Percentiles rank a stretch among this genome's conserved stretches.
Evolutionary conservation across 441 rosid genomes (phyloP).

Genomic region (Euphorbia schlechtendalii): DNA sequence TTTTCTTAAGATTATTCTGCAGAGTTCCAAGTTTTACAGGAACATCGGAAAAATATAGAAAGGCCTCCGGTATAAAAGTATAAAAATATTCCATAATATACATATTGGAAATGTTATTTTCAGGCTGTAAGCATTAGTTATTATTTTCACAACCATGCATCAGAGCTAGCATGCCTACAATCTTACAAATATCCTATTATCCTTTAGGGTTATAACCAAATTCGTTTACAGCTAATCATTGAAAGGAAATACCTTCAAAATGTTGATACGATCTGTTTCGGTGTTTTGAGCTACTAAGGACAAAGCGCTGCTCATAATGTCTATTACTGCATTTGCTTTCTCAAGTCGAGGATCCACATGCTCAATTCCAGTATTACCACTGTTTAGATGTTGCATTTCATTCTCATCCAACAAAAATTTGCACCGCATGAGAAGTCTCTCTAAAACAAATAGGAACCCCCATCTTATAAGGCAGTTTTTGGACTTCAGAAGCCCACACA

Average conservation of each 20-base stretch:
- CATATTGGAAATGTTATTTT: background rate
- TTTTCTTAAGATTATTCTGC: background rate
- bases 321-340: conserved; percentile 94
- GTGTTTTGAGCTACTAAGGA: conserved; percentile 79
- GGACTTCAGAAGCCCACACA: conserved; percentile 96
- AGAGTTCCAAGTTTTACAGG: background rate
- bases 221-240: conserved; percentile 10
- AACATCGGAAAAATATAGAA: background rate
- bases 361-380: conserved; percentile 34
- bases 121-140: background rate
- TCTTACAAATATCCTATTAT: background rate
- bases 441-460: conserved; percentile 86
- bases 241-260: conserved; percentile 65
- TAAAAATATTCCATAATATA: background rate
- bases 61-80: background rate
- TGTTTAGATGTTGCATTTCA: conserved; percentile 56
- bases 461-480: conserved; percentile 62
- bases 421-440: conserved; percentile 95
- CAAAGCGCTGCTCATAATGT: conserved; percentile 93
- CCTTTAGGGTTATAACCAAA: background rate
- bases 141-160: conserved; percentile 4
- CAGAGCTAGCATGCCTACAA: background rate
- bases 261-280: conserved; percentile 89
- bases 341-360: conserved; percentile 58
- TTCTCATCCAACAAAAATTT: conserved; percentile 88